Evolutionary conservation across 768 basidiomycete species (phyloP).

Genomic region (Tephrocybe sp.): DNA sequence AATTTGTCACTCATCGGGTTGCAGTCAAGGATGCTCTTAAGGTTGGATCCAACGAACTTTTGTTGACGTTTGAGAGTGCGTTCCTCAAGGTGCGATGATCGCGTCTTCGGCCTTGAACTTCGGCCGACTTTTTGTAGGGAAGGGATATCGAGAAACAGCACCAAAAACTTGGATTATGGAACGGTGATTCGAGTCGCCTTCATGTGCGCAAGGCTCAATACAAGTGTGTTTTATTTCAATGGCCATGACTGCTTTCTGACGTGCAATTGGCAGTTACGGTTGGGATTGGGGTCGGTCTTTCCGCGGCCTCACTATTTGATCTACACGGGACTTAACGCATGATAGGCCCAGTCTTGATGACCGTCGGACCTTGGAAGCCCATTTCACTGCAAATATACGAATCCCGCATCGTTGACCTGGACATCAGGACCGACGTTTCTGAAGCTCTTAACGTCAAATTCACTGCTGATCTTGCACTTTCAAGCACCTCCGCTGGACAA

Average conservation of each 20-base stretch:
- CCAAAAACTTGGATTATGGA: constrained; percentile 72
- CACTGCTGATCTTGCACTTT: constrained; percentile 43
- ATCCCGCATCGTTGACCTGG: constrained; percentile 62
- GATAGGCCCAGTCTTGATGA: constrained; percentile 81
- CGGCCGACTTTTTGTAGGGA: constrained; percentile 45
- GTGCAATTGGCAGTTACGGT: too few species aligned
- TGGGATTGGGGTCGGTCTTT: constrained; percentile 79
- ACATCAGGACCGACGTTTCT: constrained; percentile 57
- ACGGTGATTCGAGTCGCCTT: constrained; percentile 87
- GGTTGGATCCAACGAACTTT: constrained; percentile 62
- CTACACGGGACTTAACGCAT: constrained; percentile 3
- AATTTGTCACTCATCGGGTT: constrained; percentile 77
- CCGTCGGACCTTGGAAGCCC: constrained; percentile 85
- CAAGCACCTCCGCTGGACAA: constrained; percentile 35
- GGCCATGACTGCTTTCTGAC: too few species aligned
- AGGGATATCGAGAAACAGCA: constrained; percentile 68
- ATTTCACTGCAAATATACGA: constrained; percentile 70
- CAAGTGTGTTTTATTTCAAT: constrained; percentile 49
- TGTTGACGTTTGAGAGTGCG: constrained; percentile 72
- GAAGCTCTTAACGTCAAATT: constrained; percentile 55
- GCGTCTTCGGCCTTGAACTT: not conserved
- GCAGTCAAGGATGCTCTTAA: constrained; percentile 55
- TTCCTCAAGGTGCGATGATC: constrained; percentile 54
- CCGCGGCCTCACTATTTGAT: not conserved
- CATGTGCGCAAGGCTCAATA: constrained; percentile 95